Conservation (phyloP, 192 early-diverging fungal species). For the Backusella tuberculispora region DNA sequence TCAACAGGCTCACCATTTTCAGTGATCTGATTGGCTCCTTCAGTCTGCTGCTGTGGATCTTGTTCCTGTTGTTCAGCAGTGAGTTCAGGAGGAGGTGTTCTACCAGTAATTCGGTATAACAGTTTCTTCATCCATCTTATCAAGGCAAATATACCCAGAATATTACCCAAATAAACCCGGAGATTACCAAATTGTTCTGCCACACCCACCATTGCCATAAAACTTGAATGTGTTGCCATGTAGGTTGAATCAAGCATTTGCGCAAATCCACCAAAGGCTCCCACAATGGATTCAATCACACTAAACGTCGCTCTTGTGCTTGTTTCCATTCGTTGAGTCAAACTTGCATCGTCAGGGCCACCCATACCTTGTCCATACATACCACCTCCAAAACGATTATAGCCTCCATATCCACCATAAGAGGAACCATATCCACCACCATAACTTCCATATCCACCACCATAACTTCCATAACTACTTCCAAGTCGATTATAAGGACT, state of each 20-base stretch:
- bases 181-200: conserved; percentile 96
- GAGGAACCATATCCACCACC: conserved; percentile 57
- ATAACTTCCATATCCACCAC: conserved; percentile 49
- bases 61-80: background rate
- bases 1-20: conserved; percentile 63
- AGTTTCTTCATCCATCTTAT: conserved; percentile 68
- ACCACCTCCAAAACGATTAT: conserved; percentile 34
- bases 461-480: conserved; percentile 42
- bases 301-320: conserved; percentile 92
- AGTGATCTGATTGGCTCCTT: conserved; percentile 47
- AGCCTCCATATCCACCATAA: conserved; percentile 51
- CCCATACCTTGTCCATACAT: conserved; percentile 34
- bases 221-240: conserved; percentile 93
- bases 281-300: conserved; percentile 89
- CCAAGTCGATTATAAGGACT: conserved; percentile 39
- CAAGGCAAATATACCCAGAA: conserved; percentile 80
- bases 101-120: conserved; percentile 67
- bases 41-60: background rate
- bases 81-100: conserved; percentile 65
- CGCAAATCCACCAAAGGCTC: conserved; percentile 96
- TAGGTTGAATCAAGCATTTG: conserved; percentile 99
- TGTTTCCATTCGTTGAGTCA: conserved; percentile 84
- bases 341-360: conserved; percentile 62
- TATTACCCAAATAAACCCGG: conserved; percentile 80
- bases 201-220: conserved; percentile 97